These are phyloP conservation scores for Gaeumannomyces sp. DNA, from an alignment of 2,329 filamentous ascomycete species.

Conservation along the genomic window DNA sequence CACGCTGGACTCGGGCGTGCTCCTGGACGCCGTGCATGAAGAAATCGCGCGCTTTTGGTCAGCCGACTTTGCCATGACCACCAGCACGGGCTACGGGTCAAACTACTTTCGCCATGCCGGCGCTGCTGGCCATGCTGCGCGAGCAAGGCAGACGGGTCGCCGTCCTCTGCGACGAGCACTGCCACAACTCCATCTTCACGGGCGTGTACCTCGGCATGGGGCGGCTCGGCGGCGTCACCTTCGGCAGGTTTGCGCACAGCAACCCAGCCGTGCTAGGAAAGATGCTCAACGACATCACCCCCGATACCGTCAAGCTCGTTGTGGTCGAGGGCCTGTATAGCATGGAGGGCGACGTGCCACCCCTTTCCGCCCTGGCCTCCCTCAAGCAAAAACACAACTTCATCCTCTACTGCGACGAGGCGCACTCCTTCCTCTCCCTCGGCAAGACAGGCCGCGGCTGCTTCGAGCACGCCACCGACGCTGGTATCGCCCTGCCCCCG, in stretches of 20 bases:
- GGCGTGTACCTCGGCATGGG: constrained; percentile 12
- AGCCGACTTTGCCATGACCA: constrained; percentile 14
- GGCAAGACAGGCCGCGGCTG: constrained; percentile 15
- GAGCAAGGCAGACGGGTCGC: not conserved
- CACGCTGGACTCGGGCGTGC: constrained; percentile 10
- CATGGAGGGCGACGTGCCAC: constrained; percentile 10
- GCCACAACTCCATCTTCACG: constrained; percentile 15
- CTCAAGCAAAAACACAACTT: constrained; percentile 14
- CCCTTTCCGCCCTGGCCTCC: constrained; percentile 1
- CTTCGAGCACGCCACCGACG: constrained; percentile 15
- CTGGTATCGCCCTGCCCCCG: not conserved
- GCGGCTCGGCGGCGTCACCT: constrained; percentile 5
- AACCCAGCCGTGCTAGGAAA: constrained; percentile 11
- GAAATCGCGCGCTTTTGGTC: constrained; percentile 11
- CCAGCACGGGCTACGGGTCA: constrained; percentile 15
- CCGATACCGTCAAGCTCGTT: not conserved
- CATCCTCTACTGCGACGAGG: constrained; percentile 16
- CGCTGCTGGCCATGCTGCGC: constrained; percentile 9
- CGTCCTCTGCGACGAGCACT: constrained; percentile 14
- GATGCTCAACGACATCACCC: not conserved
- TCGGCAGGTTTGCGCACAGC: constrained; percentile 11
- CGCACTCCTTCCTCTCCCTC: constrained; percentile 14
- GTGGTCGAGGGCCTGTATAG: constrained; percentile 14
- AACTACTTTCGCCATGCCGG: constrained; percentile 15
- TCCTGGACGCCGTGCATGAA: constrained; percentile 11